Percentiles rank a stretch among this genome's conserved stretches.
These are phyloP conservation scores for Asterophora parasitica DNA, from an alignment of 768 basidiomycete species.

Conservation along the genomic window DNA sequence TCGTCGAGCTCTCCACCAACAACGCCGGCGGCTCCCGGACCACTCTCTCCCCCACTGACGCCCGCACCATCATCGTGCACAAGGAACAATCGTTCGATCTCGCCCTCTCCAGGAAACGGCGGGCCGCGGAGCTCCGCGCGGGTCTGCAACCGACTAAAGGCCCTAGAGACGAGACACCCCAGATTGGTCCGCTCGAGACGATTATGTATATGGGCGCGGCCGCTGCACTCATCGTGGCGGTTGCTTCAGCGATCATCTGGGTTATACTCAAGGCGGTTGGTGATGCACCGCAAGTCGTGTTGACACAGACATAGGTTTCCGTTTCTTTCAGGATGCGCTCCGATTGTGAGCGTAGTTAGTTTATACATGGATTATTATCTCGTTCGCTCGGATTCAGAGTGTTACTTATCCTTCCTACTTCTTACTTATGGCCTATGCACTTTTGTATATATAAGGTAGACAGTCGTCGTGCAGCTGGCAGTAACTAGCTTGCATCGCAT, in stretches of 20 bases:
- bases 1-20: slow-evolving; percentile 46
- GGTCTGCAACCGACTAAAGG: slow-evolving; percentile 6
- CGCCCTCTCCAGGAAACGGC: slow-evolving; percentile 27
- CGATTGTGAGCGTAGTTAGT: no score
- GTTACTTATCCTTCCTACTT: no score
- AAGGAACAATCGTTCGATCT: slow-evolving; percentile 39
- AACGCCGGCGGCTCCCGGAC: slow-evolving; percentile 16
- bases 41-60: slow-evolving; percentile 46
- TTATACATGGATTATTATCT: no score
- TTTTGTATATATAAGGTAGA: no score
- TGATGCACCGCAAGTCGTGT: neutral
- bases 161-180: neutral
- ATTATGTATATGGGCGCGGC: slow-evolving; percentile 25
- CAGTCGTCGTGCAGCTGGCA: no score
- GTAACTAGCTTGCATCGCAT: no score
- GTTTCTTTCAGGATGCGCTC: no score
- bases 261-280: slow-evolving; percentile 8
- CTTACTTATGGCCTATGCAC: no score
- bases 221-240: slow-evolving; percentile 9
- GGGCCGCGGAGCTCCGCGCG: slow-evolving; percentile 23
- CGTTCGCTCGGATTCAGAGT: no score
- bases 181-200: slow-evolving; percentile 20
- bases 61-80: slow-evolving; percentile 48
- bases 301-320: no score
- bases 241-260: slow-evolving; percentile 13